These are phyloP conservation scores for Ceratobasidium sp. DNA, from an alignment of 1,284 basidiomycete genomes.

Conservation along the genomic window DNA sequence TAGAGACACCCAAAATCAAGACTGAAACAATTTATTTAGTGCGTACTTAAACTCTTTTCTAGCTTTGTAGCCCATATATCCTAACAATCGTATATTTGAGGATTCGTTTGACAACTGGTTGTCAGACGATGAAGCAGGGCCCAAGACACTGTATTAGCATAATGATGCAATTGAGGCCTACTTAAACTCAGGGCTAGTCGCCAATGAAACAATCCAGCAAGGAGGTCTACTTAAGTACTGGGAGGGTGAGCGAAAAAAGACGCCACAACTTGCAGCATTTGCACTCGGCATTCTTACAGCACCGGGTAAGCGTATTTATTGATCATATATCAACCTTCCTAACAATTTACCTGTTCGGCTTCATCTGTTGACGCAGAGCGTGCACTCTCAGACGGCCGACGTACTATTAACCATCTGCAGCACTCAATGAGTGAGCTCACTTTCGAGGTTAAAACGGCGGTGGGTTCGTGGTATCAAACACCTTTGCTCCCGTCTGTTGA, in stretches of 20 bases:
- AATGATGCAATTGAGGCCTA: no score
- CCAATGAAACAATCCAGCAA: not conserved
- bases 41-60: no score
- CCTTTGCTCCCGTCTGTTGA: conserved; percentile 27
- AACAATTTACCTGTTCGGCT: not conserved
- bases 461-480: conserved; percentile 16
- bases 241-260: not conserved
- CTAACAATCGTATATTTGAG: no score
- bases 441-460: conserved; percentile 26
- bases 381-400: conserved; percentile 17
- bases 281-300: conserved; percentile 18
- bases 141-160: no score
- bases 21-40: not conserved
- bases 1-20: not conserved
- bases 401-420: conserved; percentile 29
- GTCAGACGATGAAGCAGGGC: not conserved
- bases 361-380: conserved; percentile 28
- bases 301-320: not conserved
- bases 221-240: conserved; percentile 14
- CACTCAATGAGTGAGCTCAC: conserved; percentile 19
- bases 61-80: not conserved
- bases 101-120: not conserved
- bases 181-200: not conserved
- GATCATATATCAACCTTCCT: not conserved
- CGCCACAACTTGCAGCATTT: not conserved